A percentile compares a stretch with the other conserved stretches of the same genome.
phyloP scores from a whole-genome alignment of 1,139 yeast species.

The Saccharomyces uvarum region DNA sequence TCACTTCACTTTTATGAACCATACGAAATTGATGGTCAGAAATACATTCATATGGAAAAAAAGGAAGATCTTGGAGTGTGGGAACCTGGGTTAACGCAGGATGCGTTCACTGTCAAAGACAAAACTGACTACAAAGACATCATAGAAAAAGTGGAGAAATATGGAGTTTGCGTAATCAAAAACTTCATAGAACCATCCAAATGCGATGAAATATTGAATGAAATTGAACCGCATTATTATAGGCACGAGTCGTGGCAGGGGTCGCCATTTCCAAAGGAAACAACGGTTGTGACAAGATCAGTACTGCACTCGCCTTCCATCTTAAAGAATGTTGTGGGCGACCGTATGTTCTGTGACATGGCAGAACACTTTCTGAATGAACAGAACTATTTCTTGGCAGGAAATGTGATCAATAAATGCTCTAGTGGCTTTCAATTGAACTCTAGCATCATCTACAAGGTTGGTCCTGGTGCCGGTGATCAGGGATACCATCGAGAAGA shows the following conservation, averaged over 20 bases:
- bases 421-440: conserved; percentile 21
- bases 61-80: background rate
- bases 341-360: conserved; percentile 7
- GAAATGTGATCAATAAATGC: conserved; percentile 12
- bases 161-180: conserved; percentile 10
- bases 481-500: conserved; percentile 30
- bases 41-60: background rate
- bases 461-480: conserved; percentile 29
- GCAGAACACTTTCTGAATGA: conserved; percentile 13
- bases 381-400: conserved; percentile 23
- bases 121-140: background rate
- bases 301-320: conserved; percentile 9
- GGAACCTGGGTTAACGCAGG: background rate
- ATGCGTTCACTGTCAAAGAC: background rate
- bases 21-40: background rate
- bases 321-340: conserved; percentile 8
- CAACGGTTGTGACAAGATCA: conserved; percentile 11
- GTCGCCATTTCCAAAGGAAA: conserved; percentile 12
- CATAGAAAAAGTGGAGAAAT: conserved; percentile 7
- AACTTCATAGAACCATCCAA: conserved; percentile 2
- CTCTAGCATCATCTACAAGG: conserved; percentile 29
- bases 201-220: conserved; percentile 6
- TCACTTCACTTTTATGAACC: background rate
- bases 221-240: conserved; percentile 9
- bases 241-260: conserved; percentile 12